Conservation (phyloP, 2,329 filamentous ascomycete genomes). For the Fusarium papillatum region DNA sequence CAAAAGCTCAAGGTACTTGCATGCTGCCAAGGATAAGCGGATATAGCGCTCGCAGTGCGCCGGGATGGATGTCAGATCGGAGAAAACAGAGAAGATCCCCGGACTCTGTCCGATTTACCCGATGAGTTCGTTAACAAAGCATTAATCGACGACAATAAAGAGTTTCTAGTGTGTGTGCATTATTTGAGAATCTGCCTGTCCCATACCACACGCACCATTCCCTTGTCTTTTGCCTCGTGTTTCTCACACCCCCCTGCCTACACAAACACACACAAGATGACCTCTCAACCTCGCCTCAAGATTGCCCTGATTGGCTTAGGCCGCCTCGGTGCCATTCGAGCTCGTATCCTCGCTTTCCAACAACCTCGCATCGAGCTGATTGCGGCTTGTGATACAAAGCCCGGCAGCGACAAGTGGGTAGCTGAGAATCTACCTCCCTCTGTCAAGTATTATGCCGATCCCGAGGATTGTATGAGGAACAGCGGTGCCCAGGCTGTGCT, state of each 20-base stretch:
- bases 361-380: constrained; percentile 52
- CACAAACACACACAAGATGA: constrained; percentile 17
- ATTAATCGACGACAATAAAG: background rate
- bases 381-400: constrained; percentile 50
- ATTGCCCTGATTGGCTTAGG: constrained; percentile 45
- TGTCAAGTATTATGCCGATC: constrained; percentile 41
- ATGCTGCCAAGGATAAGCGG: background rate
- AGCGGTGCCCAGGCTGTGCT: constrained; percentile 45
- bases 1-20: background rate
- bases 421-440: constrained; percentile 45
- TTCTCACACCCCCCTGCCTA: background rate
- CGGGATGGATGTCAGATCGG: background rate
- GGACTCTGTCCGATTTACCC: constrained; percentile 1
- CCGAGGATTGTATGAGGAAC: constrained; percentile 45
- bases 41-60: background rate
- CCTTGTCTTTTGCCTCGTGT: background rate
- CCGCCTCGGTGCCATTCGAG: constrained; percentile 47
- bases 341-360: constrained; percentile 49
- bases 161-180: background rate
- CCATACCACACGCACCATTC: background rate
- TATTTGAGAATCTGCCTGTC: background rate
- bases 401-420: constrained; percentile 48
- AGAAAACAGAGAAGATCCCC: background rate
- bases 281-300: constrained; percentile 29
- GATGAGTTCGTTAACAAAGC: background rate